These are phyloP conservation scores for Aristolochia californica DNA, from an alignment of 164 flowering plant species.

Conservation along the genomic window DNA sequence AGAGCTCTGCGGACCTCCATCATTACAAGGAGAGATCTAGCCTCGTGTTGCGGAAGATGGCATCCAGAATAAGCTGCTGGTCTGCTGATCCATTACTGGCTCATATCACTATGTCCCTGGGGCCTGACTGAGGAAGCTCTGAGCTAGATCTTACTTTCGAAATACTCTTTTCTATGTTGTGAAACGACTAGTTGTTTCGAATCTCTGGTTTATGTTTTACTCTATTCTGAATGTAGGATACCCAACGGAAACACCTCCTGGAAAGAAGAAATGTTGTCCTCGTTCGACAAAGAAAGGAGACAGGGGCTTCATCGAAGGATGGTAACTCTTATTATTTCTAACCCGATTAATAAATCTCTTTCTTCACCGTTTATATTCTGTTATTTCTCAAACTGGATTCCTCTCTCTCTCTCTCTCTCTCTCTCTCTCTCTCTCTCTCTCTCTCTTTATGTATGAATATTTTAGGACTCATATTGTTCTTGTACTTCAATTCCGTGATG, in stretches of 20 bases:
- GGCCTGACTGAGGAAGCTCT: too few species aligned
- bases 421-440: not conserved
- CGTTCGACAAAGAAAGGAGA: slow-evolving; percentile 8
- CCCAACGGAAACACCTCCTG: not conserved
- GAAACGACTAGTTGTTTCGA: too few species aligned
- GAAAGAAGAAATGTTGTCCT: not conserved
- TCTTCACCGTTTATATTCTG: not conserved
- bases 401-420: not conserved
- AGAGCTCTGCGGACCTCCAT: too few species aligned
- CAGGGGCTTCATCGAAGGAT: slow-evolving; percentile 8
- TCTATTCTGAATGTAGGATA: not conserved
- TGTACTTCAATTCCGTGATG: not conserved
- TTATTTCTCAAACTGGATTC: not conserved
- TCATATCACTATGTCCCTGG: too few species aligned
- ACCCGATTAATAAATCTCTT: too few species aligned
- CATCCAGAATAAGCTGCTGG: too few species aligned
- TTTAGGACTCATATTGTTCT: not conserved
- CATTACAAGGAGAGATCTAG: too few species aligned
- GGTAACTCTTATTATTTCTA: too few species aligned
- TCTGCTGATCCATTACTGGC: too few species aligned
- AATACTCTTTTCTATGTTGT: too few species aligned
- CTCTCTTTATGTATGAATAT: not conserved
- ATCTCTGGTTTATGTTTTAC: not conserved
- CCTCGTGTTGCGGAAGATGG: too few species aligned
- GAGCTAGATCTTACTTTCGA: too few species aligned